phyloP scores from a whole-genome alignment of 768 basidiomycete genomes.

The Auriscalpium microsporum region DNA sequence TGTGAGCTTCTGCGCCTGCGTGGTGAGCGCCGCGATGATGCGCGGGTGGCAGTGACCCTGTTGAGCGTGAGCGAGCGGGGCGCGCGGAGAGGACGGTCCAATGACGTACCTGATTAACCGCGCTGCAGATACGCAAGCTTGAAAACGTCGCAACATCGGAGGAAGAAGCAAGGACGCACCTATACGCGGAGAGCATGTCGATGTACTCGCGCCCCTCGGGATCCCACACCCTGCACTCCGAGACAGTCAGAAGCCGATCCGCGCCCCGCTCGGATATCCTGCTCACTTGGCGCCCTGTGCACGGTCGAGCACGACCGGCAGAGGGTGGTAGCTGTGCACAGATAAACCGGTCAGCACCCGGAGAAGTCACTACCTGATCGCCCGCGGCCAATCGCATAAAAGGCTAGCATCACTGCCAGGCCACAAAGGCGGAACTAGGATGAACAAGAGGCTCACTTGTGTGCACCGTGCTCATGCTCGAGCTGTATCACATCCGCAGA shows the following conservation, averaged over 20 bases:
- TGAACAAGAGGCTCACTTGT: constrained; percentile 57
- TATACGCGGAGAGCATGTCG: constrained; percentile 97
- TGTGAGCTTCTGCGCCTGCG: constrained; percentile 85
- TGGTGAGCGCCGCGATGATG: constrained; percentile 72
- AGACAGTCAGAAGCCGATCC: constrained; percentile 7
- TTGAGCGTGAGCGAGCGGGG: background rate
- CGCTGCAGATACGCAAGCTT: constrained; percentile 32
- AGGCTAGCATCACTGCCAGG: background rate
- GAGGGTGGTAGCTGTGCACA: constrained; percentile 81
- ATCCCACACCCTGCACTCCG: constrained; percentile 67
- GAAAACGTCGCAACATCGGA: constrained; percentile 5
- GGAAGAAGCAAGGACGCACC: constrained; percentile 45
- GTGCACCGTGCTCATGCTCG: constrained; percentile 77
- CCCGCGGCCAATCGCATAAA: background rate
- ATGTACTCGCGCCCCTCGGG: constrained; percentile 94
- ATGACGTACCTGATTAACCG: constrained; percentile 72
- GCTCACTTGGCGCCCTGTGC: constrained; percentile 86
- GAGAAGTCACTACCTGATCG: background rate
- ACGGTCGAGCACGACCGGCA: constrained; percentile 89
- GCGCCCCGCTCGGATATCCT: constrained; percentile 26
- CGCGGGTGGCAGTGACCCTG: constrained; percentile 89
- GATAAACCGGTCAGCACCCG: constrained; percentile 16
- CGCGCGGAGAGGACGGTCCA: constrained; percentile 9
- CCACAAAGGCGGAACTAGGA: background rate
- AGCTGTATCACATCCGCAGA: constrained; percentile 70